Evolutionary conservation across 306 rosid genomes (phyloP).

Genomic region (Luffa aegyptiaca): DNA sequence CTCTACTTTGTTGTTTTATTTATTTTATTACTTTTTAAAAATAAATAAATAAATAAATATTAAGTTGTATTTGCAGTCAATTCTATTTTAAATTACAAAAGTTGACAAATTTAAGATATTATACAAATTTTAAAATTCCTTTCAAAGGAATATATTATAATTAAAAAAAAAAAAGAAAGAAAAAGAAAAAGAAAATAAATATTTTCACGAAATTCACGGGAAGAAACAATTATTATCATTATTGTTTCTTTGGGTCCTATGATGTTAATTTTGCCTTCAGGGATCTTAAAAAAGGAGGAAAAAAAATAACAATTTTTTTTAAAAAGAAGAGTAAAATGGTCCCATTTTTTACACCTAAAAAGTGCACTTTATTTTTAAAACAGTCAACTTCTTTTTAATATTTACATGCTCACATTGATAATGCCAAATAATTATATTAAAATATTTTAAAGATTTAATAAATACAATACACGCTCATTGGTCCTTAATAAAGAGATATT

Average conservation of each 20-base stretch:
- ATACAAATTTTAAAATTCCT: background rate
- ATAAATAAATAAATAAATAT: background rate
- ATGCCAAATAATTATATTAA: background rate
- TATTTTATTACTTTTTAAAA: background rate
- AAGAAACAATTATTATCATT: background rate
- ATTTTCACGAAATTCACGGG: background rate
- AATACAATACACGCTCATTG: background rate
- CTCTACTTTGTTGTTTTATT: background rate
- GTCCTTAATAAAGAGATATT: background rate
- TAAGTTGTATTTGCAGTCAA: background rate
- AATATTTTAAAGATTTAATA: background rate
- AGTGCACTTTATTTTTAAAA: background rate
- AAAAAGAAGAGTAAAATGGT: no score
- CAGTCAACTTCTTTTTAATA: background rate
- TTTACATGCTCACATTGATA: background rate
- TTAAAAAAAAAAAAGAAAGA: no score
- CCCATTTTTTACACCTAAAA: background rate
- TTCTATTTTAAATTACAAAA: background rate
- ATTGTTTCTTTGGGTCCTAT: background rate
- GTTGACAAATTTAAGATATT: background rate
- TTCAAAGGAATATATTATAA: no score
- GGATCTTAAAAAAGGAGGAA: background rate
- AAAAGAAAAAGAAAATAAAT: no score
- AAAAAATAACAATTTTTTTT: no score
- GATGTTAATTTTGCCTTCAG: background rate